Evolutionary conservation across 2,329 filamentous ascomycete species (phyloP).

Genomic region (Hypoxylon sp.): DNA sequence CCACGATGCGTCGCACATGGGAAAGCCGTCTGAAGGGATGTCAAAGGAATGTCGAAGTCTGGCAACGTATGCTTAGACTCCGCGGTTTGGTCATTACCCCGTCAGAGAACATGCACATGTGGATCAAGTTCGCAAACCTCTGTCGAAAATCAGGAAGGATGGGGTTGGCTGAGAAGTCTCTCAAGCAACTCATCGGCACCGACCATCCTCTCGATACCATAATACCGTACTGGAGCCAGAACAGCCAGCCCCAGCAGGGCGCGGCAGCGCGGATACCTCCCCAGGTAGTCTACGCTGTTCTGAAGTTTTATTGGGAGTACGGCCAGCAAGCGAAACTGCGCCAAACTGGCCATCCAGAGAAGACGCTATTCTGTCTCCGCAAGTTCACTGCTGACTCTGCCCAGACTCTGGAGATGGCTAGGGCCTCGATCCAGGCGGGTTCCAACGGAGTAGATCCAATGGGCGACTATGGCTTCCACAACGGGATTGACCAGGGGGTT

Average conservation of each 20-base stretch:
- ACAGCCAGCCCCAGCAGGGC: conserved; percentile 53
- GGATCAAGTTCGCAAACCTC: conserved; percentile 98
- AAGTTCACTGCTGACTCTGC: conserved; percentile 73
- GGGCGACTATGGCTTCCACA: conserved; percentile 67
- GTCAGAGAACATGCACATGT: conserved; percentile 97
- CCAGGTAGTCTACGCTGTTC: conserved; percentile 93
- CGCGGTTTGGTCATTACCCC: conserved; percentile 92
- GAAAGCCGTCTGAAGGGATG: conserved; percentile 95
- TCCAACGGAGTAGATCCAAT: conserved; percentile 62
- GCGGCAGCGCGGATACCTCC: conserved; percentile 70
- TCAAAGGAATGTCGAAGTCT: conserved; percentile 97
- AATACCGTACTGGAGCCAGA: conserved; percentile 72
- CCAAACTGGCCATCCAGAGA: conserved; percentile 64
- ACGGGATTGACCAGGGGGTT: conserved; percentile 61
- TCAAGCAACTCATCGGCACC: conserved; percentile 88
- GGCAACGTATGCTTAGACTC: conserved; percentile 97
- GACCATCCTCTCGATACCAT: conserved; percentile 73
- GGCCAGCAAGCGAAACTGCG: conserved; percentile 71
- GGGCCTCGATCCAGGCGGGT: conserved; percentile 62
- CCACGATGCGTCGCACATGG: conserved; percentile 94
- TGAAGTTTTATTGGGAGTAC: conserved; percentile 96
- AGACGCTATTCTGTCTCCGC: conserved; percentile 71
- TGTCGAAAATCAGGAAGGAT: conserved; percentile 96
- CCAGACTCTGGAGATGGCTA: conserved; percentile 67
- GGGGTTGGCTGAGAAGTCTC: conserved; percentile 93